Conservation (phyloP, 176 grass and related monocot genomes). For the Triticum turgidum region DNA sequence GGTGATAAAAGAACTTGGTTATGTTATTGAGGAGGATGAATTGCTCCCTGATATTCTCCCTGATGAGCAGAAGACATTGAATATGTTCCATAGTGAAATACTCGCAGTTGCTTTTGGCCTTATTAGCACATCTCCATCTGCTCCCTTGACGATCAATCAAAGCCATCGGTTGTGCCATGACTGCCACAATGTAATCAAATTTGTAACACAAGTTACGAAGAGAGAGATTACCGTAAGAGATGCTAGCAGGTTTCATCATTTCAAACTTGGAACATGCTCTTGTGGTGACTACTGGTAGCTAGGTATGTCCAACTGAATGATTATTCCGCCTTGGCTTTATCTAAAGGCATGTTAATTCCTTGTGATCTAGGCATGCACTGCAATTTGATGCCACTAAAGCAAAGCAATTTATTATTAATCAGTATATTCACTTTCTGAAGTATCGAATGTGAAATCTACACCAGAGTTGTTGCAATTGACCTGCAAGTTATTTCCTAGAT, state of each 20-base stretch:
- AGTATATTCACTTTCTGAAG: background rate
- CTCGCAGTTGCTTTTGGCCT: constrained; percentile 82
- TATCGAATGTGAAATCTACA: background rate
- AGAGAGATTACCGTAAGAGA: constrained; percentile 78
- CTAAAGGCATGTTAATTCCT: background rate
- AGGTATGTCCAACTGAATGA: constrained; percentile 32
- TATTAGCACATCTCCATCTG: constrained; percentile 52
- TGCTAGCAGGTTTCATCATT: constrained; percentile 89
- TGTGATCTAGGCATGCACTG: constrained; percentile 1
- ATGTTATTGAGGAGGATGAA: constrained; percentile 46
- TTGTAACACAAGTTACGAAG: constrained; percentile 48
- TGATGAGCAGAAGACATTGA: constrained; percentile 36
- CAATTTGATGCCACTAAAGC: constrained; percentile 6
- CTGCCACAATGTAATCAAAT: constrained; percentile 70
- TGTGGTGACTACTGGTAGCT: constrained; percentile 89
- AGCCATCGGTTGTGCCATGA: constrained; percentile 64
- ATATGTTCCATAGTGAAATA: constrained; percentile 68
- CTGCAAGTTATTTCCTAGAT: background rate
- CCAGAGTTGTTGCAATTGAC: background rate
- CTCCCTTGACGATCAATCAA: constrained; percentile 64
- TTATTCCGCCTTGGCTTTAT: background rate
- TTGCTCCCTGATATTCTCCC: constrained; percentile 68
- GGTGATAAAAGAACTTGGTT: constrained; percentile 53
- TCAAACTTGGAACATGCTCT: constrained; percentile 76
- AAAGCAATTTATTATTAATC: background rate